Conservation (phyloP, 805 yeast species). For the Candida michaelii region DNA sequence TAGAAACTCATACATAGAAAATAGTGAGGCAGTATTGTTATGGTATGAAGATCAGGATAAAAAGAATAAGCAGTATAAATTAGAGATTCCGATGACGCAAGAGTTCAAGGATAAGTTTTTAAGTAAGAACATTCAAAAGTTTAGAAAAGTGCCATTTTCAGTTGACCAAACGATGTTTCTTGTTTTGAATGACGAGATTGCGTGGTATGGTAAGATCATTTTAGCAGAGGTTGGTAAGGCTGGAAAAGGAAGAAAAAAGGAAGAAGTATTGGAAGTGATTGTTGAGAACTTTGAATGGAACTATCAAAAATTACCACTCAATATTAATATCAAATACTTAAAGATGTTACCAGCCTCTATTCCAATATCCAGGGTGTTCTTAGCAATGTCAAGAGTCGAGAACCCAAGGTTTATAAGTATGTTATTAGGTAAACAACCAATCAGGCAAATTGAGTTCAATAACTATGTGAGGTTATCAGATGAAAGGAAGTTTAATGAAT, state of each 20-base stretch:
- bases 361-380: conserved; percentile 60
- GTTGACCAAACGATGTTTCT: conserved; percentile 60
- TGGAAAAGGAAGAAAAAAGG: conserved; percentile 23
- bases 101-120: conserved; percentile 51
- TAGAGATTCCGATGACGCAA: conserved; percentile 44
- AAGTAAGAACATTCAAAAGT: conserved; percentile 48
- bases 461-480: conserved; percentile 52
- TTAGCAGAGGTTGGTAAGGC: conserved; percentile 25
- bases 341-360: conserved; percentile 60
- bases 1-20: conserved; percentile 31
- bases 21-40: conserved; percentile 48
- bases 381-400: conserved; percentile 62
- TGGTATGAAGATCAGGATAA: conserved; percentile 51
- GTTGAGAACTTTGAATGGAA: conserved; percentile 63
- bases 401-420: conserved; percentile 53
- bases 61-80: conserved; percentile 39
- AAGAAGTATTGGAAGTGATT: conserved; percentile 40
- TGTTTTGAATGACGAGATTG: conserved; percentile 47
- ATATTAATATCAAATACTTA: conserved; percentile 36
- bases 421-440: conserved; percentile 55
- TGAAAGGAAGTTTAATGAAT: conserved; percentile 49
- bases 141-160: conserved; percentile 60
- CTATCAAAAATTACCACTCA: conserved; percentile 45
- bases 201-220: conserved; percentile 61
- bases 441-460: conserved; percentile 55